These are phyloP conservation scores for Sugiyamaella americana DNA, from an alignment of 805 yeast genomes.

Conservation along the genomic window DNA sequence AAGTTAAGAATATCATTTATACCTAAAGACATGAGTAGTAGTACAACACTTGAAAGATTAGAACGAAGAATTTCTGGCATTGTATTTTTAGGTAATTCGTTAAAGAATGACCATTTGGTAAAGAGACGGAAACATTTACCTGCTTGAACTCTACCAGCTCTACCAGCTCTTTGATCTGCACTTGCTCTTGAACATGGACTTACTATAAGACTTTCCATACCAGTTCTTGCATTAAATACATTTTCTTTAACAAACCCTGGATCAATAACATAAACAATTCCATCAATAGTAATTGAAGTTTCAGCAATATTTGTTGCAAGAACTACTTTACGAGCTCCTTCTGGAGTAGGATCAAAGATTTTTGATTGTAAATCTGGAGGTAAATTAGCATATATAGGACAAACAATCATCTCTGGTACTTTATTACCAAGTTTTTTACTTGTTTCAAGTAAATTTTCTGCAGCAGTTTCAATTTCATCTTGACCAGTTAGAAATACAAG, in stretches of 20 bases:
- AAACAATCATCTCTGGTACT: slow-evolving; percentile 59
- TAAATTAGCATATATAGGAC: slow-evolving; percentile 86
- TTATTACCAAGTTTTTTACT: slow-evolving; percentile 54
- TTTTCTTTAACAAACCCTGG: slow-evolving; percentile 97
- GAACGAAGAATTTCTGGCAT: slow-evolving; percentile 90
- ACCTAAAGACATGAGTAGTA: slow-evolving; percentile 88
- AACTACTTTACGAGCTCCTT: slow-evolving; percentile 77
- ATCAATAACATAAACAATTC: slow-evolving; percentile 94
- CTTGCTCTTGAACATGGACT: slow-evolving; percentile 96
- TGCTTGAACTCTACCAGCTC: slow-evolving; percentile 99
- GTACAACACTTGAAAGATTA: slow-evolving; percentile 73
- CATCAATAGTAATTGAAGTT: slow-evolving; percentile 95
- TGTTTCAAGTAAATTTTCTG: slow-evolving; percentile 64
- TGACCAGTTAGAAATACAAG: slow-evolving; percentile 91
- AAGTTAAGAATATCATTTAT: slow-evolving; percentile 71
- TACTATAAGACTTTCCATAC: slow-evolving; percentile 90
- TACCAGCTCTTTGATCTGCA: slow-evolving; percentile 98
- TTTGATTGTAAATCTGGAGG: slow-evolving; percentile 86
- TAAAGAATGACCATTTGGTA: slow-evolving; percentile 70
- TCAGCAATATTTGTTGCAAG: slow-evolving; percentile 97
- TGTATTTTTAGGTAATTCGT: slow-evolving; percentile 73
- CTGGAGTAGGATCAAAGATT: slow-evolving; percentile 86
- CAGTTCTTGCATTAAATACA: slow-evolving; percentile 90
- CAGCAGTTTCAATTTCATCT: slow-evolving; percentile 83
- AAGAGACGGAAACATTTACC: slow-evolving; percentile 94